These are phyloP conservation scores for Hyphopichia pseudoburtonii DNA, from an alignment of 1,139 yeast species.

Conservation along the genomic window DNA sequence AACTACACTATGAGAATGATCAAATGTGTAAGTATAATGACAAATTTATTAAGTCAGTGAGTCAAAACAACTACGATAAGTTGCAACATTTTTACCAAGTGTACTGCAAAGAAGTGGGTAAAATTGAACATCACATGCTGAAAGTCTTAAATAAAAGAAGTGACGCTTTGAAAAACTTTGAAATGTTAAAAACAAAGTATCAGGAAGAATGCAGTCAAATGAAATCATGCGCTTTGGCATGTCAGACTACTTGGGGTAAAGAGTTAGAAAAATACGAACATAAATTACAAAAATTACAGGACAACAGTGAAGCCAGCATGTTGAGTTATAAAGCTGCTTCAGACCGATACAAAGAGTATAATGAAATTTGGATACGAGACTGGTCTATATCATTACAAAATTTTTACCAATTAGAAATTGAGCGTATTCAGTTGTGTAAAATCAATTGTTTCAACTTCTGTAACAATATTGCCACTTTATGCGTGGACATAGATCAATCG, in stretches of 20 bases:
- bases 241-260: constrained; percentile 74
- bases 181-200: constrained; percentile 53
- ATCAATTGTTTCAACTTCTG: constrained; percentile 82
- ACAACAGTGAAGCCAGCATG: constrained; percentile 47
- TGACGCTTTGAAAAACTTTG: constrained; percentile 31
- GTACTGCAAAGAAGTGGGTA: constrained; percentile 31
- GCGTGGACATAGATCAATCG: constrained; percentile 75
- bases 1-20: constrained; percentile 51
- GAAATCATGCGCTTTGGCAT: constrained; percentile 59
- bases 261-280: constrained; percentile 69
- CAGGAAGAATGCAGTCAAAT: constrained; percentile 59
- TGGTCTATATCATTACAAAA: constrained; percentile 74
- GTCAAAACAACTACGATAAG: constrained; percentile 35
- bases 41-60: constrained; percentile 33
- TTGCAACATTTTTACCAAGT: constrained; percentile 29
- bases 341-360: constrained; percentile 61
- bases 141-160: constrained; percentile 28
- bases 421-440: constrained; percentile 73
- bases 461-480: constrained; percentile 70
- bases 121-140: constrained; percentile 37
- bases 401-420: constrained; percentile 75
- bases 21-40: constrained; percentile 33
- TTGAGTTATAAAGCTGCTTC: constrained; percentile 62
- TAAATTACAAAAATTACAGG: constrained; percentile 58
- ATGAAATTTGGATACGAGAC: constrained; percentile 71